Evolutionary conservation across 768 basidiomycete genomes (phyloP).

Genomic region (Leccinum subgranulosum): DNA sequence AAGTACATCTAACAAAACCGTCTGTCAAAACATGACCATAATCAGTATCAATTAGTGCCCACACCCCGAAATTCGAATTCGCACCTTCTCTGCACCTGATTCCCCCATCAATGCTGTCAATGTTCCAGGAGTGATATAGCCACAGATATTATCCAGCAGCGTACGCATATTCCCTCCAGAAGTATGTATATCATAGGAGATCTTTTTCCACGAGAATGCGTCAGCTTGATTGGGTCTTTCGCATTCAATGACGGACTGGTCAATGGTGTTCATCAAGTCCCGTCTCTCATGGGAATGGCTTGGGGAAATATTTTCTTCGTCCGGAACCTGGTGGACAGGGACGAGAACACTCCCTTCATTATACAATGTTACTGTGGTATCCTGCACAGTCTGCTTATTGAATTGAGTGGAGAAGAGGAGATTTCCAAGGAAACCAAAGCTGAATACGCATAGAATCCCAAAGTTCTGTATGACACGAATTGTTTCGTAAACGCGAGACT

Average conservation of each 20-base stretch:
- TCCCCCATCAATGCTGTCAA: constrained; percentile 53
- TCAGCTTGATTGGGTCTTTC: constrained; percentile 35
- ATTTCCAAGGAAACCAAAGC: constrained; percentile 34
- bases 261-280: too few relatives aligned
- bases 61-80: neutral
- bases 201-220: constrained; percentile 75
- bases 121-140: constrained; percentile 49
- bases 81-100: constrained; percentile 32
- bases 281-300: neutral
- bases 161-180: constrained; percentile 35
- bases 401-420: constrained; percentile 38
- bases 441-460: constrained; percentile 47
- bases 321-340: neutral
- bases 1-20: constrained; percentile 56
- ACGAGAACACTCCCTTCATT: constrained; percentile 2
- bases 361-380: constrained; percentile 29
- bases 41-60: neutral
- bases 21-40: constrained; percentile 30
- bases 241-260: neutral
- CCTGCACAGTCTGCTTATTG: constrained; percentile 27
- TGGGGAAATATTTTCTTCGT: constrained; percentile 15
- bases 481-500: neutral
- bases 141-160: constrained; percentile 44
- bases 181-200: constrained; percentile 61
- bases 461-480: constrained; percentile 26